Percentiles rank a stretch among this genome's conserved stretches.
Conservation (phyloP, 1,284 basidiomycete genomes). For the Moesziomyces aphidis region DNA sequence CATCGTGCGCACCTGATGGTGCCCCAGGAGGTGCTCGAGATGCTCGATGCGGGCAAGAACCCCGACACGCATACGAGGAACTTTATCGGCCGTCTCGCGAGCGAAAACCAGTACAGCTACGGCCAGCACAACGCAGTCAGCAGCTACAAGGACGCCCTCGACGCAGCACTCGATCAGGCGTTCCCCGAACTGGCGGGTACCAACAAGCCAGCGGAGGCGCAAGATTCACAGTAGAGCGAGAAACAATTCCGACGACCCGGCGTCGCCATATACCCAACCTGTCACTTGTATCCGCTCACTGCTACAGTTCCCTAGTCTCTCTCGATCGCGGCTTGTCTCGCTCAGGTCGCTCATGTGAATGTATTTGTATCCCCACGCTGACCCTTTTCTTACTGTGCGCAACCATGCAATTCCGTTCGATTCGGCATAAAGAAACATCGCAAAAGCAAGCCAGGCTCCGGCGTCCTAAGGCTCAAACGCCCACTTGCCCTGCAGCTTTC, state of each 20-base stretch:
- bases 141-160: conserved; percentile 29
- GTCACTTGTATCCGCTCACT: background rate
- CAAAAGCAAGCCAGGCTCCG: background rate
- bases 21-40: conserved; percentile 60
- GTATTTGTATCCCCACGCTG: background rate
- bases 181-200: conserved; percentile 28
- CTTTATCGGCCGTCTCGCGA: conserved; percentile 59
- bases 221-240: background rate
- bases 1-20: conserved; percentile 47
- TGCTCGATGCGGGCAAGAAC: conserved; percentile 64
- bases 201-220: background rate
- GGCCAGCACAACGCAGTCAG: conserved; percentile 52
- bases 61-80: conserved; percentile 65
- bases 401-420: background rate
- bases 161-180: conserved; percentile 34
- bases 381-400: background rate
- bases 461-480: conserved; percentile 15
- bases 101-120: conserved; percentile 65
- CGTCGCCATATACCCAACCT: conserved; percentile 1
- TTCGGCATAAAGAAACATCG: too few relatives aligned
- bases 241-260: background rate
- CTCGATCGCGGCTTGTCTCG: too few relatives aligned
- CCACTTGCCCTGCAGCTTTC: conserved; percentile 32
- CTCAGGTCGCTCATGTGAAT: background rate
- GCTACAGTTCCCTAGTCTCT: too few relatives aligned